Conservation (phyloP, 2,329 filamentous ascomycete species). For the Penicillium corylophilum region DNA sequence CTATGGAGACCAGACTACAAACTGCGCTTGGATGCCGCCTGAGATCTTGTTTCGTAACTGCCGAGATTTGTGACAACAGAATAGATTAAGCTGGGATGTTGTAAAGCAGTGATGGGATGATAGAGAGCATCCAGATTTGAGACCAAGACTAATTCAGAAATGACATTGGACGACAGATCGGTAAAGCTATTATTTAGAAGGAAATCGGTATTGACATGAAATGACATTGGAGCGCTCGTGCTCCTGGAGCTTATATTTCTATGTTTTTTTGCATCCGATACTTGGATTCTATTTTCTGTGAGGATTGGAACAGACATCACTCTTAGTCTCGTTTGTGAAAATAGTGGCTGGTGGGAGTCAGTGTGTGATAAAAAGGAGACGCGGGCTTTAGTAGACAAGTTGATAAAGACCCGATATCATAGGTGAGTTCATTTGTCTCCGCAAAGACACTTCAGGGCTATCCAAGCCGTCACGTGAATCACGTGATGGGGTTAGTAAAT, state of each 20-base stretch:
- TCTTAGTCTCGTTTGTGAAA: background rate
- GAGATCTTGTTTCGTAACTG: background rate
- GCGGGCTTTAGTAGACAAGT: background rate
- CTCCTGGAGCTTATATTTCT: background rate
- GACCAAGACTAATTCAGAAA: background rate
- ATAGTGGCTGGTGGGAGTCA: background rate
- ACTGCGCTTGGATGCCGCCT: background rate
- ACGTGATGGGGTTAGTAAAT: background rate
- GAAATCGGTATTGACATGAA: background rate
- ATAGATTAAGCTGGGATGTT: background rate
- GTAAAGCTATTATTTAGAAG: background rate
- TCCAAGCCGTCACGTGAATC: constrained; percentile 5
- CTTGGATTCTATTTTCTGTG: too few relatives aligned
- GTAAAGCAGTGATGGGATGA: background rate
- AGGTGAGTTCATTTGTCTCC: background rate
- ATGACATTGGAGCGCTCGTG: background rate
- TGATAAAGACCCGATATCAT: background rate
- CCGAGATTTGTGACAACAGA: background rate
- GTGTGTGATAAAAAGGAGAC: background rate
- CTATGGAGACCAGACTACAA: background rate
- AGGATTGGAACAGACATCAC: too few relatives aligned
- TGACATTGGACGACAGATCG: background rate
- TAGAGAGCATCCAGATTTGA: background rate
- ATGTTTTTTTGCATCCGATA: background rate
- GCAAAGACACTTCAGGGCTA: constrained; percentile 3